phyloP scores from a whole-genome alignment of 2,329 filamentous ascomycete genomes.

The Microdochium nivale region DNA sequence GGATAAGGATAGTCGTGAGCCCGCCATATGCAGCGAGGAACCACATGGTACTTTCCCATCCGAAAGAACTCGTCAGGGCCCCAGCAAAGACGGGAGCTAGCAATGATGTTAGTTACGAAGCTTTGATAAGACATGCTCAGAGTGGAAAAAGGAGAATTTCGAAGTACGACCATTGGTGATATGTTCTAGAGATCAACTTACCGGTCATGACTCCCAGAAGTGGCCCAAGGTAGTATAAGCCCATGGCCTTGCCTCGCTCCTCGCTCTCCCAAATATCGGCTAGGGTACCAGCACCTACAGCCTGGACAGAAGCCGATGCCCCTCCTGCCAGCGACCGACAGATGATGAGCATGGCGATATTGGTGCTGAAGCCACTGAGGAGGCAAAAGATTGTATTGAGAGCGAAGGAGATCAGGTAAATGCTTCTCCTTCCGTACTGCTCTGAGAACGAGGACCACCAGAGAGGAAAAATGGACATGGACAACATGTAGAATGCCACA shows the following conservation, averaged over 20 bases:
- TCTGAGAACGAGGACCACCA: conserved; percentile 80
- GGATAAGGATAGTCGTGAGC: conserved; percentile 42
- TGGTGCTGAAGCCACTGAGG: conserved; percentile 57
- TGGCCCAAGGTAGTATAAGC: conserved; percentile 17
- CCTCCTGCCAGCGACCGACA: conserved; percentile 66
- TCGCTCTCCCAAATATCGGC: conserved; percentile 66
- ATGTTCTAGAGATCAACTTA: not conserved
- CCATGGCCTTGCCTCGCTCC: conserved; percentile 66
- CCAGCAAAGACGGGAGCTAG: conserved; percentile 67
- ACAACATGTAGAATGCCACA: conserved; percentile 68
- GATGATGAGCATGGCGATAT: conserved; percentile 64
- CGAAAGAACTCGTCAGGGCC: conserved; percentile 56
- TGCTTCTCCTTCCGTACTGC: conserved; percentile 55
- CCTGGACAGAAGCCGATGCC: conserved; percentile 67
- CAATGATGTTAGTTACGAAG: not conserved
- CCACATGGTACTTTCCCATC: conserved; percentile 74
- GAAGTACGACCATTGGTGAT: too few species aligned
- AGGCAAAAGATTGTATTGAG: conserved; percentile 62
- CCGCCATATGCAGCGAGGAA: conserved; percentile 65
- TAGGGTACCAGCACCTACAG: conserved; percentile 71
- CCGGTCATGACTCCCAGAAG: not conserved
- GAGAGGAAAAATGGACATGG: conserved; percentile 70
- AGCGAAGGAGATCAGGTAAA: conserved; percentile 64
- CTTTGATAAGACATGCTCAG: not conserved
- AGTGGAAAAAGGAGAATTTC: too few species aligned